A percentile compares a stretch with the other conserved stretches of the same genome.
phyloP scores from a whole-genome alignment of 371 early-diverging fungal species.

The Ordospora colligata region DNA sequence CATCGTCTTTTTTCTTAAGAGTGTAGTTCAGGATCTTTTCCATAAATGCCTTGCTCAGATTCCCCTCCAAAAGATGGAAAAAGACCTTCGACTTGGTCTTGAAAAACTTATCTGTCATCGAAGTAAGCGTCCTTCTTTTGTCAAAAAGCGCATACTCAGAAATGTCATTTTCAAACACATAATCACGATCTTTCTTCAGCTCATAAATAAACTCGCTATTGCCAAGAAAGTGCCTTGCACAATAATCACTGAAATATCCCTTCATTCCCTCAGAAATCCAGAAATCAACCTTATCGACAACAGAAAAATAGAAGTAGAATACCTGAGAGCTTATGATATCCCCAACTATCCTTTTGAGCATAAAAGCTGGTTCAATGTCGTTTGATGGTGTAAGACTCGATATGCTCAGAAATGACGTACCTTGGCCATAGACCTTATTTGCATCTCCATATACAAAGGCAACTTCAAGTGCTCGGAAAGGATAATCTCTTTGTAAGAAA shows the following conservation, averaged over 20 bases:
- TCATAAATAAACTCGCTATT: slow-evolving; percentile 57
- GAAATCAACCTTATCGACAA: slow-evolving; percentile 13
- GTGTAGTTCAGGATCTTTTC: slow-evolving; percentile 58
- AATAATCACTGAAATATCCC: slow-evolving; percentile 53
- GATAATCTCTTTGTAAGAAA: slow-evolving; percentile 27
- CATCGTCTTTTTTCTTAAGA: slow-evolving; percentile 10
- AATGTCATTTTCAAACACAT: slow-evolving; percentile 55
- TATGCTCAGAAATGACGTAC: slow-evolving; percentile 35
- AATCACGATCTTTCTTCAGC: slow-evolving; percentile 51
- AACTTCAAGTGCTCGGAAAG: slow-evolving; percentile 11
- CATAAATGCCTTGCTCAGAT: slow-evolving; percentile 60
- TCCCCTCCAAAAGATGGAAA: slow-evolving; percentile 58
- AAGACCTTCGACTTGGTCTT: slow-evolving; percentile 52
- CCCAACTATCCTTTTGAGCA: slow-evolving; percentile 21
- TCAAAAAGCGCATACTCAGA: slow-evolving; percentile 55
- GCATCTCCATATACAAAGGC: slow-evolving; percentile 46
- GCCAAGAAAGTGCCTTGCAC: slow-evolving; percentile 54
- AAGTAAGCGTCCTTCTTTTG: slow-evolving; percentile 16
- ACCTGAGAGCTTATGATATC: slow-evolving; percentile 35
- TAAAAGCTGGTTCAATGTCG: slow-evolving; percentile 53
- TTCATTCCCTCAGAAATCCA: slow-evolving; percentile 56
- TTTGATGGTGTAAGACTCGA: slow-evolving; percentile 38
- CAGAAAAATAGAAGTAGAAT: slow-evolving; percentile 46
- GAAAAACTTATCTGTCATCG: slow-evolving; percentile 49
- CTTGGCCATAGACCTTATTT: slow-evolving; percentile 19